These are phyloP conservation scores for Aspergillus costaricaensis DNA, from an alignment of 2,329 filamentous ascomycete species.

Conservation along the genomic window DNA sequence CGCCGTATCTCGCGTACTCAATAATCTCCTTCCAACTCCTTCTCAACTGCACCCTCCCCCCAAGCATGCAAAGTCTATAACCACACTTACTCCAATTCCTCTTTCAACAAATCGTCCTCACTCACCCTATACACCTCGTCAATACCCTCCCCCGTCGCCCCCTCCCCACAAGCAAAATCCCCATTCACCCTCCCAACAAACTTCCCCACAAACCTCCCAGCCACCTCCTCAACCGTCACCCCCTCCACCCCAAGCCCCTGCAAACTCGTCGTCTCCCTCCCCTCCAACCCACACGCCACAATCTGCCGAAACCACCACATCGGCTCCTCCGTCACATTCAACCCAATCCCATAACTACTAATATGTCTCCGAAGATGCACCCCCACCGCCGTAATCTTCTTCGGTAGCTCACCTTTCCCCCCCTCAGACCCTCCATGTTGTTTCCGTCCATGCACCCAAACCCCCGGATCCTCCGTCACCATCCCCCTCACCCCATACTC, in stretches of 20 bases:
- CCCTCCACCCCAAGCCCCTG: conserved; percentile 50
- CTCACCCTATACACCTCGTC: conserved; percentile 43
- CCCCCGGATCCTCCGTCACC: conserved; percentile 76
- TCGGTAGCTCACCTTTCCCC: conserved; percentile 19
- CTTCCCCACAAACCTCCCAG: conserved; percentile 37
- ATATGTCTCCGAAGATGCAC: conserved; percentile 87
- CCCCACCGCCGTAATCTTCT: conserved; percentile 85
- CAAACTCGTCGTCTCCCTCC: conserved; percentile 76
- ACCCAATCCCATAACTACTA: conserved; percentile 77
- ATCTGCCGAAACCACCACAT: conserved; percentile 73
- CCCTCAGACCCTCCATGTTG: background rate
- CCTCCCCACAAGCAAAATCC: conserved; percentile 37
- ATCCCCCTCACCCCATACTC: conserved; percentile 62
- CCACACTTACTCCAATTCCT: background rate
- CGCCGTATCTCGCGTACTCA: background rate
- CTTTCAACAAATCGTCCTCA: conserved; percentile 33
- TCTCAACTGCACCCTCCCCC: background rate
- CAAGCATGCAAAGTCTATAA: background rate
- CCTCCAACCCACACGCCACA: conserved; percentile 84
- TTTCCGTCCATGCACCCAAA: conserved; percentile 62
- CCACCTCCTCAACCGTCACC: conserved; percentile 42
- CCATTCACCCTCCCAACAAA: conserved; percentile 43
- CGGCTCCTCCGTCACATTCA: conserved; percentile 57
- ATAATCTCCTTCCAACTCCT: background rate
- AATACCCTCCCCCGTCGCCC: conserved; percentile 36